phyloP scores from a whole-genome alignment of 768 basidiomycete species.

The Trametes meyenii region DNA sequence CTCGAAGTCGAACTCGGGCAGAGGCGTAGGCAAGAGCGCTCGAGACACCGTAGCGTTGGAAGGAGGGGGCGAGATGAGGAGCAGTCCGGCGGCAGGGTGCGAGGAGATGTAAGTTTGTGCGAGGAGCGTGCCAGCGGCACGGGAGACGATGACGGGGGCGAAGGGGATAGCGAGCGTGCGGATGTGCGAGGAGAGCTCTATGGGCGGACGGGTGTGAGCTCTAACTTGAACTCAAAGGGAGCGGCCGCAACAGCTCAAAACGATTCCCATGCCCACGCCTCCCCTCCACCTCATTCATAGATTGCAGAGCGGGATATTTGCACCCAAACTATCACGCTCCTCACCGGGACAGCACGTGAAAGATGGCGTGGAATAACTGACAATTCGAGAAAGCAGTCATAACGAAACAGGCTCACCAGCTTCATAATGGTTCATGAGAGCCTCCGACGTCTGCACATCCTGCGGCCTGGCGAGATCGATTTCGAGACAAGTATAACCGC shows the following conservation, averaged over 20 bases:
- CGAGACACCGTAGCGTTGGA: constrained; percentile 41
- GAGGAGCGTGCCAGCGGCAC: constrained; percentile 52
- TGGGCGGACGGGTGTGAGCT: background rate
- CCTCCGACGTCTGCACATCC: constrained; percentile 17
- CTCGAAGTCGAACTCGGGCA: constrained; percentile 62
- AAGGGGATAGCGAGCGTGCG: constrained; percentile 50
- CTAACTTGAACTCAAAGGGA: too few relatives aligned
- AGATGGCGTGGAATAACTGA: too few relatives aligned
- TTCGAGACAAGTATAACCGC: constrained; percentile 53
- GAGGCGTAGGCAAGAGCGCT: constrained; percentile 38
- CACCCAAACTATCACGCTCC: background rate
- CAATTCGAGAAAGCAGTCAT: background rate
- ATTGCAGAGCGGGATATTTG: background rate
- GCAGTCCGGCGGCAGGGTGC: constrained; percentile 61
- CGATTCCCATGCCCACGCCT: too few relatives aligned
- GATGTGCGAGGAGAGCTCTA: constrained; percentile 49
- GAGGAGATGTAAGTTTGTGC: constrained; percentile 72
- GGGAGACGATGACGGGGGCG: constrained; percentile 60
- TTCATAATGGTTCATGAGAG: constrained; percentile 45
- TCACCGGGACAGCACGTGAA: too few relatives aligned
- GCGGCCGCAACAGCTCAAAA: too few relatives aligned
- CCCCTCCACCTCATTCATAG: background rate
- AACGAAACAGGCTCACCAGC: constrained; percentile 35
- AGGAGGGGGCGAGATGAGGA: constrained; percentile 60
- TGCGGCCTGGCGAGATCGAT: constrained; percentile 40